Evolutionary conservation across 2,329 filamentous ascomycete genomes (phyloP).

Genomic region (Stachybotrys echinatus): DNA sequence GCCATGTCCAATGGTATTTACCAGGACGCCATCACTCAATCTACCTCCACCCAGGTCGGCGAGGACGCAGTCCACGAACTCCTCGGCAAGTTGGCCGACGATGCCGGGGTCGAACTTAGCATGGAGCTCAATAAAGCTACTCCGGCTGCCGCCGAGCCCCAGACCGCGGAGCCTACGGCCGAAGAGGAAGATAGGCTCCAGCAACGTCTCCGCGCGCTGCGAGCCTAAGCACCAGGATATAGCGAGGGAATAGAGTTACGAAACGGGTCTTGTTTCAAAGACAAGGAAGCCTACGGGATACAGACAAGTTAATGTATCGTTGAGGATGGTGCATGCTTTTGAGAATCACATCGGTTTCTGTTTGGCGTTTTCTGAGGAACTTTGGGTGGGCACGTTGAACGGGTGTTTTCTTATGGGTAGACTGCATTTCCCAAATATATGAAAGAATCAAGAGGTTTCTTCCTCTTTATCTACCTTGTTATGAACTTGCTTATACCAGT

Average conservation of each 20-base stretch:
- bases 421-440: too few relatives aligned
- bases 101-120: constrained; percentile 77
- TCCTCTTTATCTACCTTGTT: too few relatives aligned
- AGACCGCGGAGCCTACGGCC: constrained; percentile 61
- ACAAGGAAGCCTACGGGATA: neutral
- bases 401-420: neutral
- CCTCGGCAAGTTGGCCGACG: constrained; percentile 80
- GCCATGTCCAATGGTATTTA: constrained; percentile 68
- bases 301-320: neutral
- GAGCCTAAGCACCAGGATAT: constrained; percentile 32
- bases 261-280: neutral
- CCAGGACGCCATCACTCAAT: constrained; percentile 76
- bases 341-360: neutral
- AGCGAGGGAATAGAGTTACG: neutral
- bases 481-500: too few relatives aligned
- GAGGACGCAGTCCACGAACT: constrained; percentile 83
- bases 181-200: constrained; percentile 74
- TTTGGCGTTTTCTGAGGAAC: neutral
- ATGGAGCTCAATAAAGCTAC: constrained; percentile 62
- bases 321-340: neutral
- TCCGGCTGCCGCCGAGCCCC: constrained; percentile 53
- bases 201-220: constrained; percentile 51
- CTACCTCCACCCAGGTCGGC: constrained; percentile 67
- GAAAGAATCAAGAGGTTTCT: too few relatives aligned
- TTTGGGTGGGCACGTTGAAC: neutral